A percentile compares a stretch with the other conserved stretches of the same genome.
phyloP scores from a whole-genome alignment of 495 filamentous ascomycete species.

The Astrothelium subdiscretum region DNA sequence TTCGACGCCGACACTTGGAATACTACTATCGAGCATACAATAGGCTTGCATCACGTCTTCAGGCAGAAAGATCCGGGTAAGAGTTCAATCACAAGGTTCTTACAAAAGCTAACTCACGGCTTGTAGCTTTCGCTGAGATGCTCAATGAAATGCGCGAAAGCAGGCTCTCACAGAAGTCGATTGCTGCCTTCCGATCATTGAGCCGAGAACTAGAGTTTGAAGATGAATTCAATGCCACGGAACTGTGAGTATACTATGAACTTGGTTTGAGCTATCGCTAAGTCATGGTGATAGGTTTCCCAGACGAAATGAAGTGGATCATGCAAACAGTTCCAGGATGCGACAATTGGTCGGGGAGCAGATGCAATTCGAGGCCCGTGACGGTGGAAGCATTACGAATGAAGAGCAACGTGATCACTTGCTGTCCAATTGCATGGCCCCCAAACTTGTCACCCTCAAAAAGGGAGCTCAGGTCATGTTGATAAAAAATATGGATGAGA shows the following conservation, averaged over 20 bases:
- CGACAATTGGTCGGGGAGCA: slow-evolving; percentile 52
- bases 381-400: slow-evolving; percentile 66
- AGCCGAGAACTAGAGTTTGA: slow-evolving; percentile 56
- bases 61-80: slow-evolving; percentile 81
- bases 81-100: slow-evolving; percentile 8
- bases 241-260: slow-evolving; percentile 46
- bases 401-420: slow-evolving; percentile 58
- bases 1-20: slow-evolving; percentile 88
- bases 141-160: slow-evolving; percentile 95
- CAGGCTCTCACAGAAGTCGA: slow-evolving; percentile 55
- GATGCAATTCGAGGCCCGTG: slow-evolving; percentile 56
- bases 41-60: slow-evolving; percentile 90
- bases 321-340: slow-evolving; percentile 69
- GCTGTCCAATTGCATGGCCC: slow-evolving; percentile 85
- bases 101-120: neutral
- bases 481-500: slow-evolving; percentile 98
- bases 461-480: slow-evolving; percentile 95
- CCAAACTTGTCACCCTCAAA: slow-evolving; percentile 63
- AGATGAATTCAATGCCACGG: slow-evolving; percentile 77
- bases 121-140: slow-evolving; percentile 74
- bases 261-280: neutral
- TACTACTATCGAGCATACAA: slow-evolving; percentile 87
- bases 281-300: slow-evolving; percentile 52
- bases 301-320: slow-evolving; percentile 80
- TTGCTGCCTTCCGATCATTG: slow-evolving; percentile 58